phyloP scores from a whole-genome alignment of 495 filamentous ascomycete genomes.

The Talaromyces trachyspermus region DNA sequence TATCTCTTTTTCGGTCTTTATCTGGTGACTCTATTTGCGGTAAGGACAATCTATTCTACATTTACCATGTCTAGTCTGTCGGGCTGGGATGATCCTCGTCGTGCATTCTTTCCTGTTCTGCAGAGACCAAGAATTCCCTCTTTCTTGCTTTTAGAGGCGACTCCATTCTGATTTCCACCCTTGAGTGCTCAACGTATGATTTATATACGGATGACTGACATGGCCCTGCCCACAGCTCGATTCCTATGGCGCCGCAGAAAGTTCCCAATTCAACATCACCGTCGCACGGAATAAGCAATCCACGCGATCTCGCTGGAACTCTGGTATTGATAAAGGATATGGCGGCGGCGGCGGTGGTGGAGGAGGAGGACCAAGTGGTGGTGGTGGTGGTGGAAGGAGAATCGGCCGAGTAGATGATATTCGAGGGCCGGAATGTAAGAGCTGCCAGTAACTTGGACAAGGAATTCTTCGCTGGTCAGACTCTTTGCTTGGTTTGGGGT shows the following conservation, averaged over 20 bases:
- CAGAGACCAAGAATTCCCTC: background rate
- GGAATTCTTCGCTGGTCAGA: background rate
- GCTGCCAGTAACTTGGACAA: slow-evolving; percentile 15
- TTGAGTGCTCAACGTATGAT: background rate
- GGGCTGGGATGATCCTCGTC: no score
- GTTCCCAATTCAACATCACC: slow-evolving; percentile 54
- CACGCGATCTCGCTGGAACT: slow-evolving; percentile 19
- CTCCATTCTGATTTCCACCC: background rate
- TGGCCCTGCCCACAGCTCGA: slow-evolving; percentile 37
- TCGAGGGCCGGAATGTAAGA: slow-evolving; percentile 31
- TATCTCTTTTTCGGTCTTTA: slow-evolving; percentile 40
- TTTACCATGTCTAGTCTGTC: no score
- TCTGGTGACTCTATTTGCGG: slow-evolving; percentile 36
- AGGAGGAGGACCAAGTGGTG: slow-evolving; percentile 12
- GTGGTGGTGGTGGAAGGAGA: slow-evolving; percentile 21
- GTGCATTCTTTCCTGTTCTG: background rate
- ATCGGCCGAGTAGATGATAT: slow-evolving; percentile 38
- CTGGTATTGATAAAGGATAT: slow-evolving; percentile 14
- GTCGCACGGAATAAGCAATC: slow-evolving; percentile 14
- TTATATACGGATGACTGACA: slow-evolving; percentile 12
- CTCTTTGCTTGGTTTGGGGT: background rate
- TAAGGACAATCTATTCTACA: slow-evolving; percentile 13
- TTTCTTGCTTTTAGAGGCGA: background rate
- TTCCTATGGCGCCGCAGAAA: slow-evolving; percentile 55
- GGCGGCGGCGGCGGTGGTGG: slow-evolving; percentile 23